Conservation (phyloP, 2,329 filamentous ascomycete species). For the Curvularia sp. region DNA sequence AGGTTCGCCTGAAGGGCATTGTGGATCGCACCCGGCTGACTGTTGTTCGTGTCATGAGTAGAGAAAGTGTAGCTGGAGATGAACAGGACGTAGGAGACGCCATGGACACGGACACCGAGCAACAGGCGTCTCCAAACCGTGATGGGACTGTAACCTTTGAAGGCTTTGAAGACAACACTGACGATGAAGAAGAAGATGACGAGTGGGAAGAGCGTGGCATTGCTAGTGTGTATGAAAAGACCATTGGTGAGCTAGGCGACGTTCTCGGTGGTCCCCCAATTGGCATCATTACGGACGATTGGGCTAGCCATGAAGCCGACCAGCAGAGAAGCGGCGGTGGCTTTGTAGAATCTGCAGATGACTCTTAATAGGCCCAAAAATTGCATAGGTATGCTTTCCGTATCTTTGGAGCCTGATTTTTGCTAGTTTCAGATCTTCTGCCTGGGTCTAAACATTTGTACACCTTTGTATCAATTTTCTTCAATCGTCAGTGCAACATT, state of each 20-base stretch:
- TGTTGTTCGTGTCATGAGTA: slow-evolving; percentile 72
- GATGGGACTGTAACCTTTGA: slow-evolving; percentile 38
- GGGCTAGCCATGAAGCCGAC: slow-evolving; percentile 18
- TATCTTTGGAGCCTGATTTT: neutral
- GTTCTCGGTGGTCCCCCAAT: slow-evolving; percentile 62
- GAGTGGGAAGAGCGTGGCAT: slow-evolving; percentile 37
- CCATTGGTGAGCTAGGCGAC: slow-evolving; percentile 75
- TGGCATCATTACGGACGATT: slow-evolving; percentile 56
- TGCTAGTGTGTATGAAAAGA: slow-evolving; percentile 79
- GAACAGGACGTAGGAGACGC: slow-evolving; percentile 30
- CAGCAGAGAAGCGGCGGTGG: slow-evolving; percentile 21
- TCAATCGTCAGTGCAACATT: neutral
- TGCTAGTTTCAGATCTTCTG: neutral
- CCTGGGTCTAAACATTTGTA: too few relatives aligned
- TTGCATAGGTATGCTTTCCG: neutral
- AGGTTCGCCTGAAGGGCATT: slow-evolving; percentile 83
- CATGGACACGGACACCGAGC: slow-evolving; percentile 44
- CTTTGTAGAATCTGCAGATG: slow-evolving; percentile 24
- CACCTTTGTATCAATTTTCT: neutral
- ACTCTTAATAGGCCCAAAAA: slow-evolving; percentile 14
- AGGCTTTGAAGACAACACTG: slow-evolving; percentile 53
- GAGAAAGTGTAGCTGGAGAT: slow-evolving; percentile 55
- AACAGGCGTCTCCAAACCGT: slow-evolving; percentile 29
- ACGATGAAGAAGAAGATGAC: slow-evolving; percentile 55
- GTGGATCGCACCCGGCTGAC: slow-evolving; percentile 77